A percentile compares a stretch with the other conserved stretches of the same genome.
Evolutionary conservation across 2,329 filamentous ascomycete species (phyloP).

Genomic region (Aspergillus hiratsukae): DNA sequence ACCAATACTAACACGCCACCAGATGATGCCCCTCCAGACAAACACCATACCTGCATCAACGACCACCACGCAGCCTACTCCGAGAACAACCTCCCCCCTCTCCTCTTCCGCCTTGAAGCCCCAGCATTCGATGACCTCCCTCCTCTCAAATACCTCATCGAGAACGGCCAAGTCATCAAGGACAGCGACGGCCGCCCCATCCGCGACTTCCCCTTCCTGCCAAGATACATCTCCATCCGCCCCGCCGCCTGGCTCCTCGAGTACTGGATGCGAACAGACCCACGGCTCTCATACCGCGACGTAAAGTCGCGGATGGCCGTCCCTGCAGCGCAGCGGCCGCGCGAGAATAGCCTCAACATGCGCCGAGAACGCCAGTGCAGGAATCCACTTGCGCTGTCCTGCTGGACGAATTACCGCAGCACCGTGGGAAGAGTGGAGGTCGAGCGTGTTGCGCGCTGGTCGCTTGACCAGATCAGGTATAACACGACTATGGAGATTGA

Average conservation of each 20-base stretch:
- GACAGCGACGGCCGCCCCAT: slow-evolving; percentile 14
- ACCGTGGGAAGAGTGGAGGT: slow-evolving; percentile 18
- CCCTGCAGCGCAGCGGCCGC: slow-evolving; percentile 10
- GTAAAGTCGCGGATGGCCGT: slow-evolving; percentile 27
- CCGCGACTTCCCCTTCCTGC: slow-evolving; percentile 23
- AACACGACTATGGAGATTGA: slow-evolving; percentile 26
- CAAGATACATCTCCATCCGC: slow-evolving; percentile 23
- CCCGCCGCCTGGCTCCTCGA: slow-evolving; percentile 26
- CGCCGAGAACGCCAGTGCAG: slow-evolving; percentile 23
- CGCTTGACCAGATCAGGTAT: slow-evolving; percentile 18
- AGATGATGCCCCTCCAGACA: slow-evolving; percentile 9
- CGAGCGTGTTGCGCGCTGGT: slow-evolving; percentile 23
- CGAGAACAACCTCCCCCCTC: slow-evolving; percentile 15
- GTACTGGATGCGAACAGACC: slow-evolving; percentile 27
- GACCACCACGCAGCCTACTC: slow-evolving; percentile 17
- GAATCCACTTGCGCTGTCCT: slow-evolving; percentile 22
- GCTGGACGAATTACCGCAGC: slow-evolving; percentile 20
- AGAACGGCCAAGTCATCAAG: slow-evolving; percentile 10
- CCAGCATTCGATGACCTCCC: slow-evolving; percentile 1
- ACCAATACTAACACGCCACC: not conserved
- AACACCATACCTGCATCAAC: slow-evolving; percentile 22
- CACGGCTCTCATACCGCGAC: slow-evolving; percentile 23
- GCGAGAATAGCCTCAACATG: slow-evolving; percentile 25
- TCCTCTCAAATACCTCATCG: slow-evolving; percentile 7
- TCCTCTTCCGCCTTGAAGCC: slow-evolving; percentile 22